A percentile compares a stretch with the other conserved stretches of the same genome.
Evolutionary conservation across 2,329 filamentous ascomycete genomes (phyloP).

Genomic region (Aspergillus neotritici): DNA sequence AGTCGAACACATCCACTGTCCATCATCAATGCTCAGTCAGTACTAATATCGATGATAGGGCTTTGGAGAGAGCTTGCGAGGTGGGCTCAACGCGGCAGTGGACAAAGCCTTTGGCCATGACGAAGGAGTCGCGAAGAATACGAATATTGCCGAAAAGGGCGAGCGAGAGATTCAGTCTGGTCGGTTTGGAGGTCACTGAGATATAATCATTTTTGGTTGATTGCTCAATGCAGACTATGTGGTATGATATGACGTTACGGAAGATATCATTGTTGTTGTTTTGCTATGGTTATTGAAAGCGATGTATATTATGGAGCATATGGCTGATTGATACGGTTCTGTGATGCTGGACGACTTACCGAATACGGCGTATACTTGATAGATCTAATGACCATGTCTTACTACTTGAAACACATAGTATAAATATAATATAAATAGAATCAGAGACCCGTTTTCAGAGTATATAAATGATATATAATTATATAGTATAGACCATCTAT

Average conservation of each 20-base stretch:
- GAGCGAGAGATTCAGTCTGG: conserved; percentile 30
- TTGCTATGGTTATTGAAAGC: too few species aligned
- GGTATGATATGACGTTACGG: not conserved
- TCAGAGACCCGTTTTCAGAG: too few species aligned
- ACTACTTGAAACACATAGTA: too few species aligned
- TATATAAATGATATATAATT: too few species aligned
- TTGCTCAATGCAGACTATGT: too few species aligned
- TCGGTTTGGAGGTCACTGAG: conserved; percentile 15
- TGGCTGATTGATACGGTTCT: too few species aligned
- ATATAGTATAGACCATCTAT: too few species aligned
- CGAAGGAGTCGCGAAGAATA: conserved; percentile 33
- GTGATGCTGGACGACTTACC: too few species aligned
- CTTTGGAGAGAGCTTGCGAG: conserved; percentile 38
- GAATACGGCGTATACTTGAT: too few species aligned
- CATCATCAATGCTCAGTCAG: not conserved
- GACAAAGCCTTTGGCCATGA: conserved; percentile 35
- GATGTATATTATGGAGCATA: too few species aligned
- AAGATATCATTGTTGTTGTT: not conserved
- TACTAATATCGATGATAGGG: conserved; percentile 23
- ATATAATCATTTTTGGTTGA: not conserved
- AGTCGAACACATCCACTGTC: conserved; percentile 10
- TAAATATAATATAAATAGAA: too few species aligned
- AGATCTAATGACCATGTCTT: too few species aligned
- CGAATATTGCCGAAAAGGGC: conserved; percentile 32
- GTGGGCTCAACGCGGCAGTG: conserved; percentile 32